A percentile compares a stretch with the other conserved stretches of the same genome.
These are phyloP conservation scores for Patellaria atrata DNA, from an alignment of 495 filamentous ascomycete genomes.

Conservation along the genomic window DNA sequence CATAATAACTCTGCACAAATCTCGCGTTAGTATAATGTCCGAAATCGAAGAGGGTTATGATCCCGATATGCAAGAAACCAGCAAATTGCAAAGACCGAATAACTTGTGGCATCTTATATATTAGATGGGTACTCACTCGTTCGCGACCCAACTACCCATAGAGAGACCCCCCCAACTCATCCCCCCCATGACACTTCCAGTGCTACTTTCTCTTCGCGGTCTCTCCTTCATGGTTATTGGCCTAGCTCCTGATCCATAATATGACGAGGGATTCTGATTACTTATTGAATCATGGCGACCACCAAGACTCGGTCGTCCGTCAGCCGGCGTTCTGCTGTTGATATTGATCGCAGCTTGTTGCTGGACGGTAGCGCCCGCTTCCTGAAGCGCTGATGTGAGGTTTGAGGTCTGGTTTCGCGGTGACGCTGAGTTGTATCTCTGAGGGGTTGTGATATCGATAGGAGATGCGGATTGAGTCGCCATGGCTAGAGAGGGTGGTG, in stretches of 20 bases:
- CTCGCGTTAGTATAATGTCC: constrained; percentile 18
- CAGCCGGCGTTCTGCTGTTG: constrained; percentile 22
- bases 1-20: constrained; percentile 68
- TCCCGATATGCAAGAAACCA: constrained; percentile 2
- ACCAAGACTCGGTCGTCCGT: constrained; percentile 45
- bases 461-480: constrained; percentile 39
- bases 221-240: constrained; percentile 74
- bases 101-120: not conserved
- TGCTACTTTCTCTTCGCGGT: constrained; percentile 67
- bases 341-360: constrained; percentile 18
- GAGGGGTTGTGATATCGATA: constrained; percentile 47
- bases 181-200: constrained; percentile 74
- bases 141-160: constrained; percentile 89
- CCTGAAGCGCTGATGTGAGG: constrained; percentile 45
- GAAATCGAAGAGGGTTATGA: not conserved
- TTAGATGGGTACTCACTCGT: constrained; percentile 63
- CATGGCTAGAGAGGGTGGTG: constrained; percentile 28
- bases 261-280: constrained; percentile 29
- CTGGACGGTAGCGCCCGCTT: constrained; percentile 26
- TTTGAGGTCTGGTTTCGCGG: constrained; percentile 50
- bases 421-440: constrained; percentile 45
- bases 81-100: not conserved
- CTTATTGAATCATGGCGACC: constrained; percentile 61
- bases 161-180: constrained; percentile 98
- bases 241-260: constrained; percentile 61